Conservation (phyloP, 2,329 filamentous ascomycete species). For the Ophidiomyces ophidiicola region DNA sequence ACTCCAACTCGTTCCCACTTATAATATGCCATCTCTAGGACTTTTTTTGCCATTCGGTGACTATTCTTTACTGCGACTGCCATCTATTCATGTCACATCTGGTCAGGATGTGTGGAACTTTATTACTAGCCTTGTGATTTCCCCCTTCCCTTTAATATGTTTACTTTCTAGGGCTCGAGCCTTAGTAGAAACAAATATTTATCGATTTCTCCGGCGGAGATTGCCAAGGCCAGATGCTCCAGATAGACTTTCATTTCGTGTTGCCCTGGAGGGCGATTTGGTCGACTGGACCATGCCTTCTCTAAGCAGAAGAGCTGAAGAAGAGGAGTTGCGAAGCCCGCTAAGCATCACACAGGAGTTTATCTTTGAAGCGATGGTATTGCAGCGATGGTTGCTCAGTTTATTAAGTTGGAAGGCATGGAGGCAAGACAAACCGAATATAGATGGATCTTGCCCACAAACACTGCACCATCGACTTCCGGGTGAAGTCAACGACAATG, state of each 20-base stretch:
- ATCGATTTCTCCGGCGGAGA: slow-evolving; percentile 29
- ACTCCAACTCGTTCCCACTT: slow-evolving; percentile 29
- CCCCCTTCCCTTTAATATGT: slow-evolving; percentile 28
- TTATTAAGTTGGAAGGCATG: slow-evolving; percentile 20
- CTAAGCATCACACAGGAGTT: slow-evolving; percentile 29
- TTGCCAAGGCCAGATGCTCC: slow-evolving; percentile 32
- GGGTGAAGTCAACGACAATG: too few relatives aligned
- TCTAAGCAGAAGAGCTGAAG: slow-evolving; percentile 30
- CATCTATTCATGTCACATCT: slow-evolving; percentile 23
- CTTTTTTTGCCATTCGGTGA: slow-evolving; percentile 29
- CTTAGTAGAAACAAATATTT: slow-evolving; percentile 29
- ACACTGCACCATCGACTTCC: too few relatives aligned
- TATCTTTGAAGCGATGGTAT: slow-evolving; percentile 24
- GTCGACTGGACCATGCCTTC: slow-evolving; percentile 34
- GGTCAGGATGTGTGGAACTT: slow-evolving; percentile 20
- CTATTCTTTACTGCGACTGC: slow-evolving; percentile 26
- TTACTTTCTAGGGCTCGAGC: slow-evolving; percentile 29
- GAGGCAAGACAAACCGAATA: slow-evolving; percentile 7
- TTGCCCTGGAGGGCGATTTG: slow-evolving; percentile 33
- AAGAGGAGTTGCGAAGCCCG: slow-evolving; percentile 28
- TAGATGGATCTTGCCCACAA: slow-evolving; percentile 15
- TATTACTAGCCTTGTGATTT: slow-evolving; percentile 21
- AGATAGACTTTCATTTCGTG: slow-evolving; percentile 32
- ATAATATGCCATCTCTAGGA: slow-evolving; percentile 22
- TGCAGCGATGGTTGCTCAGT: slow-evolving; percentile 25